Conservation (phyloP, 345 rosid genomes). For the Salix dunnii region DNA sequence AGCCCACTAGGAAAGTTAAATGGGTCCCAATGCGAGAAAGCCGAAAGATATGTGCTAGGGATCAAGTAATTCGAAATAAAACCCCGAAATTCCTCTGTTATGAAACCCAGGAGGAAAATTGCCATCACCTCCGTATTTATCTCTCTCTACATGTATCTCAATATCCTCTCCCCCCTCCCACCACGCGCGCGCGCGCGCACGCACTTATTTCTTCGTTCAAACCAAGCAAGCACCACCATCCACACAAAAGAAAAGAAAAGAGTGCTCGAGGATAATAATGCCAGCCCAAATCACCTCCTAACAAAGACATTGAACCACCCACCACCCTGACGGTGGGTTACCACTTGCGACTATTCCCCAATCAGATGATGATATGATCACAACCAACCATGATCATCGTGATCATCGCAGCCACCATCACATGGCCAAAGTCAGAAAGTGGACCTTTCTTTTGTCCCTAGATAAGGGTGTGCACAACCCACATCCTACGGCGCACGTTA, state of each 20-base stretch:
- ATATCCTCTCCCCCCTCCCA: background rate
- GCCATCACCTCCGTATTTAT: no score
- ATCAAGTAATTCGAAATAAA: background rate
- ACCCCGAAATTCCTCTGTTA: no score
- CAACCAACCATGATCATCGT: background rate
- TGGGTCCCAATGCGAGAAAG: no score
- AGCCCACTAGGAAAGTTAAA: no score
- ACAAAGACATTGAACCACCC: background rate
- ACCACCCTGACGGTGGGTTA: constrained; percentile 17
- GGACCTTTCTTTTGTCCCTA: constrained; percentile 18
- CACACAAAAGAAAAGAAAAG: background rate
- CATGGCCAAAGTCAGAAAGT: constrained; percentile 16
- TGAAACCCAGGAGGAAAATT: no score
- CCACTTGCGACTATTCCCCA: background rate
- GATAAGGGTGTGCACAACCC: constrained; percentile 5
- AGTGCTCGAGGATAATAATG: background rate
- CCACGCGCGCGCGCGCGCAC: no score
- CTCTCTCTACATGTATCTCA: no score
- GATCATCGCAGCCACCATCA: background rate
- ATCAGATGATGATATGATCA: background rate
- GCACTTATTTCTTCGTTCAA: background rate
- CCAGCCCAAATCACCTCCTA: constrained; percentile 9
- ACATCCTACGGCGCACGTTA: constrained; percentile 12
- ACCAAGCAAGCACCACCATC: background rate
- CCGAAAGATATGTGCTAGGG: no score